Evolutionary conservation across 2,329 filamentous ascomycete genomes (phyloP).

Genomic region (Fusarium sp.): DNA sequence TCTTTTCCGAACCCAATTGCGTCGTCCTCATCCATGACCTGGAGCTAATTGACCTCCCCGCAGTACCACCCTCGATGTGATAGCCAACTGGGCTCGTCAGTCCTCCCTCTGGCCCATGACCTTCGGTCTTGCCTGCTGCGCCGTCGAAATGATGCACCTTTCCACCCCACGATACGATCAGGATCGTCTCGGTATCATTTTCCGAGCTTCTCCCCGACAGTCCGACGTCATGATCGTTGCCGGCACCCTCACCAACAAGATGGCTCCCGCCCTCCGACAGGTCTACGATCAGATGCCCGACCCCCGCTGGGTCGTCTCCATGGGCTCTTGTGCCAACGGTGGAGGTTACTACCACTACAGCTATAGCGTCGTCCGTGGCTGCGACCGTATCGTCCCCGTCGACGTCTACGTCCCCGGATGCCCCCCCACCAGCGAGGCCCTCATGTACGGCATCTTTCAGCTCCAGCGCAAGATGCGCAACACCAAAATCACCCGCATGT

Average conservation of each 20-base stretch:
- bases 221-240: conserved; percentile 95
- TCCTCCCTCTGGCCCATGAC: conserved; percentile 90
- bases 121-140: conserved; percentile 89
- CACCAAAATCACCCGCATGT: conserved; percentile 66
- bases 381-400: conserved; percentile 81
- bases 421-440: conserved; percentile 70
- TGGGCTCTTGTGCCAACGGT: conserved; percentile 88
- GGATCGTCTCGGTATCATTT: conserved; percentile 89
- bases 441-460: conserved; percentile 79
- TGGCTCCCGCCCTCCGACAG: conserved; percentile 90
- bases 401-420: conserved; percentile 86
- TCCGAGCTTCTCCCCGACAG: conserved; percentile 87
- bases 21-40: neutral
- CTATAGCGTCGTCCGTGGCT: conserved; percentile 81
- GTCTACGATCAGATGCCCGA: conserved; percentile 98
- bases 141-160: conserved; percentile 92
- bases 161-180: conserved; percentile 91
- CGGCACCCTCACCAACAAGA: conserved; percentile 94
- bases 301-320: conserved; percentile 85
- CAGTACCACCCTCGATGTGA: conserved; percentile 81
- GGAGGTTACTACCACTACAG: conserved; percentile 91
- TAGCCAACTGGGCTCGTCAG: conserved; percentile 87
- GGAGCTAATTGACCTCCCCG: conserved; percentile 8
- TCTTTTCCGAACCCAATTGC: neutral
- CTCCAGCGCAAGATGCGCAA: conserved; percentile 81